phyloP scores from a whole-genome alignment of 306 rosid species.

The Senna tora region DNA sequence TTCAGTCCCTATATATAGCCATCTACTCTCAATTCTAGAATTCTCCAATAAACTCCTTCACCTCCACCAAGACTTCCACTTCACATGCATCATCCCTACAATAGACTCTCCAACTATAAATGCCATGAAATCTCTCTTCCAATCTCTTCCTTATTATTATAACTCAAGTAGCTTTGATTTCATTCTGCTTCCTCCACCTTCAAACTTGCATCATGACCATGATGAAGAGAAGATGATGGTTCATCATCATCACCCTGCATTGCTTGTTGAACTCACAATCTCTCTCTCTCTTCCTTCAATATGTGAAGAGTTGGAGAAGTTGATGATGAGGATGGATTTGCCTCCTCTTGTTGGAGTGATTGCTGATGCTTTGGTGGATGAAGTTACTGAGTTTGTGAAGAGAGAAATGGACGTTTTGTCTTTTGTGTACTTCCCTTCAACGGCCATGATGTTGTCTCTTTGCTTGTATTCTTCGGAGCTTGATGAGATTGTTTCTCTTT shows the following conservation, averaged over 20 bases:
- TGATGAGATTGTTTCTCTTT: conserved; percentile 37
- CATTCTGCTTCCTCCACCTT: conserved; percentile 41
- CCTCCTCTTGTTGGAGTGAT: conserved; percentile 30
- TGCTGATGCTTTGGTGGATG: conserved; percentile 37
- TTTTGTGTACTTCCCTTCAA: conserved; percentile 46
- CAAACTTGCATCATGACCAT: not conserved
- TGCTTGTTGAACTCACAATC: conserved; percentile 21
- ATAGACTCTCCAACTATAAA: conserved; percentile 27
- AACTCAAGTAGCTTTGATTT: too few species aligned
- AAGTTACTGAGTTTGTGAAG: conserved; percentile 32
- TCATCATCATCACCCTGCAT: conserved; percentile 27
- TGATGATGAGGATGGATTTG: not conserved
- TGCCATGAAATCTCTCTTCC: conserved; percentile 34
- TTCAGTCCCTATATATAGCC: not conserved
- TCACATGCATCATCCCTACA: conserved; percentile 49
- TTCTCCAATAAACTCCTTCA: conserved; percentile 34
- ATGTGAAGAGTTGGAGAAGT: conserved; percentile 16
- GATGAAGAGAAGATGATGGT: too few species aligned
- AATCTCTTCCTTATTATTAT: too few species aligned
- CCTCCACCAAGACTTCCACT: conserved; percentile 29
- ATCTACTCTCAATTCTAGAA: not conserved
- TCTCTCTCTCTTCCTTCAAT: conserved; percentile 30
- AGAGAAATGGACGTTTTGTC: conserved; percentile 29
- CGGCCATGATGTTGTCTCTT: conserved; percentile 45
- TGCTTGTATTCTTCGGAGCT: conserved; percentile 41